Percentiles rank a stretch among this genome's conserved stretches.
phyloP scores from a whole-genome alignment of 106 monocot species.

The Dendrobium nobile region DNA sequence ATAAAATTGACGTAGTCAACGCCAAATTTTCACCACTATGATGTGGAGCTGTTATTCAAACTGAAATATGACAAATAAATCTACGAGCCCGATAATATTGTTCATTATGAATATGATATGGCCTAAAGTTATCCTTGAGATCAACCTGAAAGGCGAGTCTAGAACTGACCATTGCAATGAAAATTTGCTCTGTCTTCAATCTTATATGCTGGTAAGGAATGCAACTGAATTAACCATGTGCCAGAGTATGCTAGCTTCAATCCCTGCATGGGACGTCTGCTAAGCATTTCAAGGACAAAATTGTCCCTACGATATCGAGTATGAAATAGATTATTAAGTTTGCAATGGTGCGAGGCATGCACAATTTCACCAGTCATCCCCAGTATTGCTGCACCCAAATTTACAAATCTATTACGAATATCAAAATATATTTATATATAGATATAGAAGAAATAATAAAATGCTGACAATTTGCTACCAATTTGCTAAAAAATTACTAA shows the following conservation, averaged over 20 bases:
- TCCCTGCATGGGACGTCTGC: conserved; percentile 29
- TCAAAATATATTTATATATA: background rate
- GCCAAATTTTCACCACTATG: background rate
- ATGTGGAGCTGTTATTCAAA: background rate
- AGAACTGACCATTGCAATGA: conserved; percentile 77
- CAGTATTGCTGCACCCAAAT: conserved; percentile 69
- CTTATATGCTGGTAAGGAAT: conserved; percentile 31
- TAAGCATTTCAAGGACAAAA: conserved; percentile 32
- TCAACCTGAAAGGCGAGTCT: conserved; percentile 35
- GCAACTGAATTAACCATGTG: conserved; percentile 27
- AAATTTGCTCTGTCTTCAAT: conserved; percentile 41
- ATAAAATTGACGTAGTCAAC: background rate
- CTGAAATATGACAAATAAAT: background rate
- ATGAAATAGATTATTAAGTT: conserved; percentile 38
- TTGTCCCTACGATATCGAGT: conserved; percentile 26
- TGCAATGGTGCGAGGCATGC: conserved; percentile 32
- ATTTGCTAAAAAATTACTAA: background rate
- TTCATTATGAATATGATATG: background rate
- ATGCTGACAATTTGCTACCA: background rate
- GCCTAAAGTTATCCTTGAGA: conserved; percentile 15
- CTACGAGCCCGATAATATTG: background rate
- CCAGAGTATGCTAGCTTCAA: conserved; percentile 49
- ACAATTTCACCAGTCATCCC: conserved; percentile 52
- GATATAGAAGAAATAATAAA: background rate
- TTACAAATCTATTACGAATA: conserved; percentile 47